Evolutionary conservation across 768 basidiomycete species (phyloP), one percentile per base, ranked within the genome.

Genomic region (Butyriboletus loyo): DNA sequence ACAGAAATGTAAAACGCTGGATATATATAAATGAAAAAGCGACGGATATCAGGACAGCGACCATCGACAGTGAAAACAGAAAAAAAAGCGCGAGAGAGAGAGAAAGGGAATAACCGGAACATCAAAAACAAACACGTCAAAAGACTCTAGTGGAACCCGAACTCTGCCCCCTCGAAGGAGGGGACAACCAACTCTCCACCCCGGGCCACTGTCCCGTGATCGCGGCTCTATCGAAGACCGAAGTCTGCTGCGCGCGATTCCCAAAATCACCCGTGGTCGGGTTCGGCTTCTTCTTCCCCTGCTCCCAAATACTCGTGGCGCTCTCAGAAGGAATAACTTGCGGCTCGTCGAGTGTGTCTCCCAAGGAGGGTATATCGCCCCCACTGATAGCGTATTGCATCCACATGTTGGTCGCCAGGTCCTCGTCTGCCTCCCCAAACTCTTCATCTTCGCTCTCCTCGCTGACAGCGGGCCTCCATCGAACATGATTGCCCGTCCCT

Each of bases 151-250:
- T 41, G 11, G 68, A 69, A 27, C 68, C 63, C 32, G 69, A 66
- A 49, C 40, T 71, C 48, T 69, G 65, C 4, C 68, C 66, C 32
- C 69, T 55, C 15, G 67, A 46, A 35, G 66, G 57, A 21, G 66
- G 60, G 19, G 67, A 56, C 52, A 68, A 32, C 67, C 68, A 69
- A 39, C 50, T 70, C 60, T 69, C 68, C 69, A 71, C 66, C 62
- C 68, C 71, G 46, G 67, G 69, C 68, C 68, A 67, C 34, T 61
- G 67, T 27, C 63, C 68, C 42, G 62, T 41, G 32, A 60, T 13
- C 51, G 58, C 61, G 53, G 67, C 64, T 60, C 55, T 63, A 58
- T 66, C 65, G 50, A 61, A 64, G 50, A 32, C 60, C 44, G 64
- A 51, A 24, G 65, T 30, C 55, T 59, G 56, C 49, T 65, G 66